These are phyloP conservation scores for Breynia disticha DNA, from an alignment of 441 rosid genomes.

Conservation along the genomic window DNA sequence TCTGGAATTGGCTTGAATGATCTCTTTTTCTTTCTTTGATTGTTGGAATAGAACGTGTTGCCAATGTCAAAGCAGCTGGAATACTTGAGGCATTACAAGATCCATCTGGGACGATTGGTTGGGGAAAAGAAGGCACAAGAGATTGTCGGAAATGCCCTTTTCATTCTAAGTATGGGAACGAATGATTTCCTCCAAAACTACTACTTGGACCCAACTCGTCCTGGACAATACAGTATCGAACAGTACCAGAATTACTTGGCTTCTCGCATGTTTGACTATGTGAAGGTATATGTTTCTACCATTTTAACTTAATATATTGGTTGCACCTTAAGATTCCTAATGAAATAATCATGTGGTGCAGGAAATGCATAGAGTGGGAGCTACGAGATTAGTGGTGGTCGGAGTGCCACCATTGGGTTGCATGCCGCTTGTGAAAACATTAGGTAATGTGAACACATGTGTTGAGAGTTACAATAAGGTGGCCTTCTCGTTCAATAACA, in stretches of 20 bases:
- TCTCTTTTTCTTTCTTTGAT: not conserved
- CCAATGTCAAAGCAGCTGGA: slow-evolving; percentile 44
- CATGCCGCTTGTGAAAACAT: slow-evolving; percentile 61
- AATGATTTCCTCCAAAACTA: slow-evolving; percentile 79
- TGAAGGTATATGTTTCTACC: slow-evolving; percentile 30
- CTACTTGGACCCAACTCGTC: slow-evolving; percentile 54
- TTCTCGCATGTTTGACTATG: slow-evolving; percentile 35
- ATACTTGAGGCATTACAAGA: slow-evolving; percentile 57
- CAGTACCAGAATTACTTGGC: slow-evolving; percentile 45
- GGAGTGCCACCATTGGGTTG: slow-evolving; percentile 88
- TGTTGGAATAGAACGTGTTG: slow-evolving; percentile 44
- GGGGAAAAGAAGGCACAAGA: slow-evolving; percentile 42
- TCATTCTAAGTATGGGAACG: slow-evolving; percentile 65
- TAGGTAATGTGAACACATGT: slow-evolving; percentile 33
- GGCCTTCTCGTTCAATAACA: slow-evolving; percentile 42
- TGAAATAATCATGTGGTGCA: slow-evolving; percentile 10
- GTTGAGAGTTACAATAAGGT: slow-evolving; percentile 38
- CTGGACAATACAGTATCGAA: slow-evolving; percentile 39
- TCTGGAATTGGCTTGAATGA: not conserved
- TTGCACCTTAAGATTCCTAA: not conserved
- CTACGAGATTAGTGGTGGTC: slow-evolving; percentile 48
- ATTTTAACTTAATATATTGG: not conserved
- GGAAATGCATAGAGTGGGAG: slow-evolving; percentile 52
- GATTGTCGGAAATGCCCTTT: slow-evolving; percentile 34
- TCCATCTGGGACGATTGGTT: slow-evolving; percentile 37